Base-by-base conservation (phyloP, 352 stramenopile genomes). In the Globisporangium iwayamae region DNA sequence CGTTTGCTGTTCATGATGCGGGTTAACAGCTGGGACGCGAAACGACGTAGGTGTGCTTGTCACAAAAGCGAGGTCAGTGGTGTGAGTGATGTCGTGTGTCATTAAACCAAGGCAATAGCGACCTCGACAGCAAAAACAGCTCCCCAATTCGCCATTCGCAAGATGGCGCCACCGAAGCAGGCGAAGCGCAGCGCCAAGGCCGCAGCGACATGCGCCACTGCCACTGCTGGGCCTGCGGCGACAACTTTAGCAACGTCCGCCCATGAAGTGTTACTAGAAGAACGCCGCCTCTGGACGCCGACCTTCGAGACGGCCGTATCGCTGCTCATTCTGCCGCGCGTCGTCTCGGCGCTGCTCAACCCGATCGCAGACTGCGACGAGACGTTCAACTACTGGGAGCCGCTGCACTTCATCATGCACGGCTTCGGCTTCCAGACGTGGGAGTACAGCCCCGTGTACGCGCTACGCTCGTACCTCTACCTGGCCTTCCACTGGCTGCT, bases 341-440 rank as follows among this genome's bases (percentile, higher is more conserved):
- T 85, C n/a, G 20, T 66, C n/a, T 68, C 74, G 18, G 86, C 89
- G 53, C 66, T 95, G 1, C 36, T 91, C 46, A 93, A 75, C 55
- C 83, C 86, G 43, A 92, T 99, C 62, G 89, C 88, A 30, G 97
- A 99, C 84, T 99, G 97, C 67, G 97, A 99, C 75, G 97, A 99
- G 81, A 97, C 95, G 1, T 99, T 96, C 74, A 99, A 99, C 83
- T 99, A 99, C 78, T 99, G 97, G 97, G 97, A 99, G 78, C 97
- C 96, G 32, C 81, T 99, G n/a, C 96, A 99, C 76, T 98, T 95
- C 61, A 52, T 99, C 48, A 70, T 98, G n/a, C 97, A 98, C 75
- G 83, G 85, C 61, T 91, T 92, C 56, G 90, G 90, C 25, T 87
- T 96, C 65, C 90, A 97, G 73, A 96, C 90, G 22, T 97, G 90